Base-by-base conservation (phyloP, 1,139 yeast species). In the Sugiyamaella pinicola region DNA sequence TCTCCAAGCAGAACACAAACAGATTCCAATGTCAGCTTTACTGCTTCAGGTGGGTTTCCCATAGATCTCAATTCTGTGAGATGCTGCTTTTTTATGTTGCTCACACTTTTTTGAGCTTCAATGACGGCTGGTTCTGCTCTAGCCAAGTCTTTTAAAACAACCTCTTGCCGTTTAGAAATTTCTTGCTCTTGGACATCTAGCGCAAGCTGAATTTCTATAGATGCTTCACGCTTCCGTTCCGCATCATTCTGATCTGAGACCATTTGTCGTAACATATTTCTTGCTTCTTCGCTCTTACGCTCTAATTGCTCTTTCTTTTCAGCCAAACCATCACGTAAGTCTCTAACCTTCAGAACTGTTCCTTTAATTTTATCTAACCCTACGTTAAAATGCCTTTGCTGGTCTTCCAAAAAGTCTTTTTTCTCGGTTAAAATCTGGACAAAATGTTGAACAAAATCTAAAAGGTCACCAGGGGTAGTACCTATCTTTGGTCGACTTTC, bases 211-310 rank as follows among this genome's bases (percentile, higher is more conserved):
- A 93, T 86, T 46, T 82, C 85, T 10, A 87, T 74, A 0, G 96
- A 88, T 15, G 95, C 91, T 57, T 87, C 96, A 55, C 86, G 87
- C 60, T 86, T 88, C 55, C 96, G 74, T 67, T 93, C 98, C 0
- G 97, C 95, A 63, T 90, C 96, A 65, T 88, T 90, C 65, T 93
- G 98, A 49, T 89, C 95, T 0, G 78, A 73, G n/a, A 93, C 77
- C 88, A 93, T 88, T 51, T 76, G 81, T 60, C 84, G 82, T 49
- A 93, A 76, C 78, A 88, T 87, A 18, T 72, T 70, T 56, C 81
- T 79, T 0, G 97, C 96, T 59, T 85, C 87, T 15, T 67, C 64
- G 57, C 86, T 88, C 59, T 90, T 91, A 0, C 49, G 51, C 33
- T 69, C 68, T 38, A 93, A 73, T 26, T 70, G 73, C 1, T 59